These are phyloP conservation scores for Boletus sp. DNA, from an alignment of 768 basidiomycete genomes.

Conservation along the genomic window DNA sequence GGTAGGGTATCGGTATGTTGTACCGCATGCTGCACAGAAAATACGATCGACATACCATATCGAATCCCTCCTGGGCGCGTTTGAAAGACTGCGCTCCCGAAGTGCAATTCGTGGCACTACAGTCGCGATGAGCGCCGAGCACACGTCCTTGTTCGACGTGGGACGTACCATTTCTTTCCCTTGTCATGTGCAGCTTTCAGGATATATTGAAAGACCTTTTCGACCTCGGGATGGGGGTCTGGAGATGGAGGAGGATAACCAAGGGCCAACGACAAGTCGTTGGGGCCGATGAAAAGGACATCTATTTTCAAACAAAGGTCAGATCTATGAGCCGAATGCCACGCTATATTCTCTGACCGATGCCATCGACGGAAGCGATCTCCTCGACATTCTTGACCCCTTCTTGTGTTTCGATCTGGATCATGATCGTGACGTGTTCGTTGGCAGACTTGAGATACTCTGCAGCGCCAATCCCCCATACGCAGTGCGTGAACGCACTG, in stretches of 20 bases:
- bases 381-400: constrained; percentile 57
- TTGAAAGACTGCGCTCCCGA: constrained; percentile 43
- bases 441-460: constrained; percentile 61
- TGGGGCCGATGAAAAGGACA: constrained; percentile 63
- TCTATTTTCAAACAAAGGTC: constrained; percentile 29
- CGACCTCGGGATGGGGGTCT: constrained; percentile 63
- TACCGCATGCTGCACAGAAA: not conserved
- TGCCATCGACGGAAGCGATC: constrained; percentile 60
- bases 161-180: constrained; percentile 62
- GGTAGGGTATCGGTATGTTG: not conserved
- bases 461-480: constrained; percentile 50
- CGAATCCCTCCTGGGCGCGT: constrained; percentile 51
- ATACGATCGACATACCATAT: constrained; percentile 40
- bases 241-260: constrained; percentile 62
- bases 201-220: constrained; percentile 55
- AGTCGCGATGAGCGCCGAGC: not conserved
- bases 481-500: constrained; percentile 57
- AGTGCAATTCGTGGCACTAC: constrained; percentile 49
- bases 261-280: constrained; percentile 62
- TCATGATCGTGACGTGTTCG: constrained; percentile 51
- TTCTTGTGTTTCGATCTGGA: constrained; percentile 67
- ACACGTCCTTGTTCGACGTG: not conserved
- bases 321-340: not conserved
- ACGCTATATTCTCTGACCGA: constrained; percentile 41
- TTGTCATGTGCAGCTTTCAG: constrained; percentile 47